phyloP scores from a whole-genome alignment of 176 grass and related monocot species.

The Bromus sterilis region DNA sequence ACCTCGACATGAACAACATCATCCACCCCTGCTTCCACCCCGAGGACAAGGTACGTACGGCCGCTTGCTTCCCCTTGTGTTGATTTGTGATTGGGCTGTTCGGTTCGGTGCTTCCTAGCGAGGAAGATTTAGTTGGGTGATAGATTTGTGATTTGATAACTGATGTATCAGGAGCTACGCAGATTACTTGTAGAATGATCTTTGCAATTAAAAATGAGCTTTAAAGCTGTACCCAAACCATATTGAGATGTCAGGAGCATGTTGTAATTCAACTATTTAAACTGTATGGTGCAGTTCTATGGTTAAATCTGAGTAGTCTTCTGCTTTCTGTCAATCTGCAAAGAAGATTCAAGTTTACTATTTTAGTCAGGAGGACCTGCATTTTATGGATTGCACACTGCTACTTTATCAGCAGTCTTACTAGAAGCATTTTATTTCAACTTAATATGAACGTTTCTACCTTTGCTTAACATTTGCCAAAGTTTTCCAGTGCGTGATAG shows the following conservation, averaged over 20 bases:
- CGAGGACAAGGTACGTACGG: conserved; percentile 30
- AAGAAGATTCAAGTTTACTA: not conserved
- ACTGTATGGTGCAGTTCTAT: not conserved
- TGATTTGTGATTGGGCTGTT: not conserved
- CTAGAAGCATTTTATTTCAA: not conserved
- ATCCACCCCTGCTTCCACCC: conserved; percentile 55
- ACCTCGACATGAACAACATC: conserved; percentile 47
- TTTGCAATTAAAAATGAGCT: not conserved
- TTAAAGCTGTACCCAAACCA: not conserved
- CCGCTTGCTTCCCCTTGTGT: not conserved
- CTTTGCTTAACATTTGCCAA: too few species aligned
- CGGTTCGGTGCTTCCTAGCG: not conserved
- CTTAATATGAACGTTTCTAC: not conserved
- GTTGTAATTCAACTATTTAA: not conserved
- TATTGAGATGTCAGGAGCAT: not conserved
- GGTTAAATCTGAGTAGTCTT: not conserved
- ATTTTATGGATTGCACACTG: not conserved
- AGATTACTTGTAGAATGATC: not conserved
- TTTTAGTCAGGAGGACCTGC: not conserved
- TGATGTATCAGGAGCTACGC: not conserved
- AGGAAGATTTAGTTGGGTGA: not conserved
- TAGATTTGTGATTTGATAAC: not conserved
- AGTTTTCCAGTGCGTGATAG: too few species aligned
- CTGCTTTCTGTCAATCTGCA: not conserved
- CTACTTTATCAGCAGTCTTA: not conserved